phyloP scores from a whole-genome alignment of 2,329 filamentous ascomycete genomes.

The Colletotrichum endophyticum region DNA sequence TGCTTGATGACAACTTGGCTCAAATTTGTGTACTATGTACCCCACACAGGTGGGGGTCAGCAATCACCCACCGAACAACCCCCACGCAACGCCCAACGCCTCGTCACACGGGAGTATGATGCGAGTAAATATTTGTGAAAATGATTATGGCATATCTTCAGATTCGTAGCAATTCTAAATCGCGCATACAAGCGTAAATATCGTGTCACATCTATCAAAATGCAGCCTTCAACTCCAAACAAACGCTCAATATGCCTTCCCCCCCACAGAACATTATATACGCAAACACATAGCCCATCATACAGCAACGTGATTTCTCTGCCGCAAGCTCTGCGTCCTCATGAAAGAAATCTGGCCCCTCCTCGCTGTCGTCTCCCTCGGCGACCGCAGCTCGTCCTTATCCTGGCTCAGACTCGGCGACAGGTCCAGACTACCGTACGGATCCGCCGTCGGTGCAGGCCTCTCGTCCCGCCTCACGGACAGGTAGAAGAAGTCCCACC shows the following conservation, averaged over 20 bases:
- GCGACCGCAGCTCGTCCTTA: slow-evolving; percentile 15
- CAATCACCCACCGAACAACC: fast-evolving
- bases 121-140: neutral
- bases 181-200: neutral
- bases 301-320: slow-evolving; percentile 9
- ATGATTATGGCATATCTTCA: neutral
- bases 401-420: slow-evolving; percentile 6
- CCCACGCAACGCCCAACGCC: neutral
- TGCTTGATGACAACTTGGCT: neutral
- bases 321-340: slow-evolving; percentile 12
- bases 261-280: neutral
- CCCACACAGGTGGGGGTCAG: neutral
- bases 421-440: slow-evolving; percentile 4
- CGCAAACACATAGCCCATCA: neutral
- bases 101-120: neutral
- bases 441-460: neutral
- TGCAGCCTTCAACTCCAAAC: neutral
- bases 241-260: neutral
- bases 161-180: neutral
- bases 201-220: neutral
- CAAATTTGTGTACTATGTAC: neutral
- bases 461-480: slow-evolving; percentile 38
- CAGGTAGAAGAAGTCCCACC: slow-evolving; percentile 48
- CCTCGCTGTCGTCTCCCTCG: slow-evolving; percentile 6
- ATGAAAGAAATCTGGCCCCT: slow-evolving; percentile 13